phyloP scores from a whole-genome alignment of 2,329 filamentous ascomycete species.

The Alternaria ventricosa region DNA sequence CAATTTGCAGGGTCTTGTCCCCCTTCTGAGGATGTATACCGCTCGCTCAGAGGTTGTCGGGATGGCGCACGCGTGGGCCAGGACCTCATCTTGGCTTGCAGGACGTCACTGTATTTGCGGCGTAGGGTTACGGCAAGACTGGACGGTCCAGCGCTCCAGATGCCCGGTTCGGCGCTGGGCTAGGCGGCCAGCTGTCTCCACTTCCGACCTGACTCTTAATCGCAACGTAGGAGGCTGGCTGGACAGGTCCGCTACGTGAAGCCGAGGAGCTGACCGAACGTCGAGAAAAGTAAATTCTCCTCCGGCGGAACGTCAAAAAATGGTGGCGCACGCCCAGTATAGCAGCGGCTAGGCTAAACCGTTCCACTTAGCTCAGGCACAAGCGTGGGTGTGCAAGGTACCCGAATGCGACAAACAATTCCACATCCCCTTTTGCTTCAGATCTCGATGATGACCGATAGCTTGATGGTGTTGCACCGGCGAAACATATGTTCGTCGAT shows the following conservation, averaged over 20 bases:
- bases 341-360: slow-evolving; percentile 9
- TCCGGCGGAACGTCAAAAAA: slow-evolving; percentile 4
- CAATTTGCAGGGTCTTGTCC: not conserved
- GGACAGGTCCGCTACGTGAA: slow-evolving; percentile 4
- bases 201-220: not conserved
- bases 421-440: not conserved
- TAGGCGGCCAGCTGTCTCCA: not conserved
- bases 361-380: slow-evolving; percentile 6
- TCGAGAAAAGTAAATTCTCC: slow-evolving; percentile 8
- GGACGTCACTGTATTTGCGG: not conserved
- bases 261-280: slow-evolving; percentile 5
- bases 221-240: slow-evolving; percentile 4
- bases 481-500: slow-evolving; percentile 4
- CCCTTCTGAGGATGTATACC: not conserved
- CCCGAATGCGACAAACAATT: slow-evolving; percentile 1
- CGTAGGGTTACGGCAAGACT: not conserved
- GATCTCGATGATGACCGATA: slow-evolving; percentile 1
- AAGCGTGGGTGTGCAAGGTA: slow-evolving; percentile 5
- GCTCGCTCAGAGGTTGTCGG: not conserved
- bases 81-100: slow-evolving; percentile 1
- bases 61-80: not conserved
- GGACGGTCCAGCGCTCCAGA: not conserved
- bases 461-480: not conserved
- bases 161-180: slow-evolving; percentile 1
- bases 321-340: slow-evolving; percentile 6